Evolutionary conservation across 2,329 filamentous ascomycete genomes (phyloP).

Genomic region (Paracamarosporium sp.): DNA sequence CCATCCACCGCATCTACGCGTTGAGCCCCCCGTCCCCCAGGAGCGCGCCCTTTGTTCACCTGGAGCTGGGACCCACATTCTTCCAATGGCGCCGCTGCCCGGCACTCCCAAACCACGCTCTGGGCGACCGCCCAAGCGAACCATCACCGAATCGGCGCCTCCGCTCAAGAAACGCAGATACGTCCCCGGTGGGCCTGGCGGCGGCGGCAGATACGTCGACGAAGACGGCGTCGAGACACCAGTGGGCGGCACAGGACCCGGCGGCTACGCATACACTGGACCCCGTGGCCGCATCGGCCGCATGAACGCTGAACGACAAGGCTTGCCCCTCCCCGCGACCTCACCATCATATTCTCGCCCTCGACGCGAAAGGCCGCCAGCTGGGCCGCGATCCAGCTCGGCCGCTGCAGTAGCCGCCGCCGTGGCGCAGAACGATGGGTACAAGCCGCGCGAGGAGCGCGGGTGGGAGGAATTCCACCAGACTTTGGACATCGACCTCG

Average conservation of each 20-base stretch:
- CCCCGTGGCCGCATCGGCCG: slow-evolving; percentile 62
- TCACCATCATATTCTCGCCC: slow-evolving; percentile 52
- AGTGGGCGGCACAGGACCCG: slow-evolving; percentile 57
- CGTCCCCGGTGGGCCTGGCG: slow-evolving; percentile 84
- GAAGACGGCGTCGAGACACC: slow-evolving; percentile 69
- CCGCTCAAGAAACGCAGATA: slow-evolving; percentile 64
- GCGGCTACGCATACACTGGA: slow-evolving; percentile 58
- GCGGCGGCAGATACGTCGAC: slow-evolving; percentile 84
- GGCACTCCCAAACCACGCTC: slow-evolving; percentile 45
- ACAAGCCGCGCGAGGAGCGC: slow-evolving; percentile 95
- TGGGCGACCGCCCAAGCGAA: slow-evolving; percentile 39
- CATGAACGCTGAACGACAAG: slow-evolving; percentile 53
- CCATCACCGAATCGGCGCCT: slow-evolving; percentile 49
- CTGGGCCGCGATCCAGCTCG: slow-evolving; percentile 77
- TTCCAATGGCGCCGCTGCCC: slow-evolving; percentile 36
- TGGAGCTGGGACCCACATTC: slow-evolving; percentile 32
- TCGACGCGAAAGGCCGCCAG: slow-evolving; percentile 48
- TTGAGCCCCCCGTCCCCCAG: slow-evolving; percentile 24
- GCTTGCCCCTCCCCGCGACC: slow-evolving; percentile 53
- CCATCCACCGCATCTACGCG: slow-evolving; percentile 31
- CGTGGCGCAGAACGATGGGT: slow-evolving; percentile 90
- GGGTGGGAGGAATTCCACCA: slow-evolving; percentile 98
- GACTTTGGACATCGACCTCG: slow-evolving; percentile 86
- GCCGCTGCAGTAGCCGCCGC: slow-evolving; percentile 88
- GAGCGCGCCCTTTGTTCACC: slow-evolving; percentile 25